phyloP scores from a whole-genome alignment of 2,329 filamentous ascomycete genomes.

The Colletotrichum limetticola region DNA sequence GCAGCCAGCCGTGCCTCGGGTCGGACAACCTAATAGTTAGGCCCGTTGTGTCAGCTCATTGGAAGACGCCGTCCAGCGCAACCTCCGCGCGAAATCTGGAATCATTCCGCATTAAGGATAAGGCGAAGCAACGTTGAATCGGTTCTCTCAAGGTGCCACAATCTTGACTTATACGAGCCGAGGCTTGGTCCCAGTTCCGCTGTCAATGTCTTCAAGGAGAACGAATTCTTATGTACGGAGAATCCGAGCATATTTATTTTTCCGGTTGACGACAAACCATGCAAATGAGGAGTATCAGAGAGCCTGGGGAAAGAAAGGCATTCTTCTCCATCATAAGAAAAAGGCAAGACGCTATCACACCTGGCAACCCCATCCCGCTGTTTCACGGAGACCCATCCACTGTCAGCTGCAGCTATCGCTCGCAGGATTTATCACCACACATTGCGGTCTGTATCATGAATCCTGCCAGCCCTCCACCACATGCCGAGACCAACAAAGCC shows the following conservation, averaged over 20 bases:
- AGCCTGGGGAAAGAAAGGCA: not conserved
- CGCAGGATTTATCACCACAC: not conserved
- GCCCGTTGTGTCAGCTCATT: not conserved
- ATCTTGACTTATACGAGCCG: slow-evolving; percentile 12
- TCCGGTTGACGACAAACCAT: not conserved
- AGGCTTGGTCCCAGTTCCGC: not conserved
- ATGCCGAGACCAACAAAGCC: slow-evolving; percentile 2
- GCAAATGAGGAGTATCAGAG: not conserved
- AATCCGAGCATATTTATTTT: not conserved
- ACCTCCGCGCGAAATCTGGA: not conserved
- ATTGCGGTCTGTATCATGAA: not conserved
- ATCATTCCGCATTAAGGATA: slow-evolving; percentile 4
- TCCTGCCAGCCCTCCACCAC: not conserved
- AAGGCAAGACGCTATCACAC: not conserved
- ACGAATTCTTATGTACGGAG: not conserved
- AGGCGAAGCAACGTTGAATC: slow-evolving; percentile 15
- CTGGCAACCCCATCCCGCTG: not conserved
- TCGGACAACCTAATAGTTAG: not conserved
- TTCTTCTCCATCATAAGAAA: not conserved
- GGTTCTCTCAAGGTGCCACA: slow-evolving; percentile 3
- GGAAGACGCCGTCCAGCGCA: not conserved
- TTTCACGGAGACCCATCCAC: not conserved
- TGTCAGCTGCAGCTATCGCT: not conserved
- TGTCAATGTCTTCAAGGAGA: not conserved
- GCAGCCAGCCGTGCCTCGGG: slow-evolving; percentile 8